Conservation (phyloP, 805 yeast species). For the Scheffersomyces stipitis region DNA sequence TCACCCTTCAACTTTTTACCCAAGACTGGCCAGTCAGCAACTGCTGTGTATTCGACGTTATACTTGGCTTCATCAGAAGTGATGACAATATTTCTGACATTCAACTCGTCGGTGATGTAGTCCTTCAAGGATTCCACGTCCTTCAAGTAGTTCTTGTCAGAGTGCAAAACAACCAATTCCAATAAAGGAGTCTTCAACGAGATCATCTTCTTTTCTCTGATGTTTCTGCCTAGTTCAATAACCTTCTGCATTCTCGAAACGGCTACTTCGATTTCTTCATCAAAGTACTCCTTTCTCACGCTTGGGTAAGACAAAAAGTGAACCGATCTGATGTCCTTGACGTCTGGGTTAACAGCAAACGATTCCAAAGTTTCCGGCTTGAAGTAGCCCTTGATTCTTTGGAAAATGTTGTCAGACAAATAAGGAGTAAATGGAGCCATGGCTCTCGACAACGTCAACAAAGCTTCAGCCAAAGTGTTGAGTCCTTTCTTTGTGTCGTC, state of each 20-base stretch:
- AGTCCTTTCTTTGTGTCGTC: slow-evolving; percentile 84
- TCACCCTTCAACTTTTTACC: slow-evolving; percentile 97
- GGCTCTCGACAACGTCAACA: slow-evolving; percentile 84
- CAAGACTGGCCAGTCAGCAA: slow-evolving; percentile 98
- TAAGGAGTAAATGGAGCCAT: slow-evolving; percentile 99
- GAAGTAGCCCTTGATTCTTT: slow-evolving; percentile 64
- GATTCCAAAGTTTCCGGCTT: slow-evolving; percentile 54
- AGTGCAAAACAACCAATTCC: slow-evolving; percentile 80
- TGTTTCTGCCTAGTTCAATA: slow-evolving; percentile 92
- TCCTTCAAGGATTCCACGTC: slow-evolving; percentile 76
- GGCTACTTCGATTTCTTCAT: slow-evolving; percentile 80
- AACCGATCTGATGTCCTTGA: slow-evolving; percentile 74
- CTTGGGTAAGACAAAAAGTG: slow-evolving; percentile 92
- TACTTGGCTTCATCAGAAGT: slow-evolving; percentile 89
- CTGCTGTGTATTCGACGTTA: slow-evolving; percentile 89
- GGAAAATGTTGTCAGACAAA: slow-evolving; percentile 87
- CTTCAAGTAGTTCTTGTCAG: slow-evolving; percentile 67
- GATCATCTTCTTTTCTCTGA: slow-evolving; percentile 93
- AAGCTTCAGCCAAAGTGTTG: slow-evolving; percentile 87
- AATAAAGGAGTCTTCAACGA: slow-evolving; percentile 94
- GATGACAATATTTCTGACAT: slow-evolving; percentile 82
- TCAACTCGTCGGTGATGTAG: slow-evolving; percentile 88
- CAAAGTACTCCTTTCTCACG: slow-evolving; percentile 77
- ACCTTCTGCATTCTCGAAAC: slow-evolving; percentile 96
- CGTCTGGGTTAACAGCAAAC: slow-evolving; percentile 37